Percentiles rank a stretch among this genome's conserved stretches.
These are phyloP conservation scores for Acmispon strigosus DNA, from an alignment of 306 rosid genomes.

Conservation along the genomic window DNA sequence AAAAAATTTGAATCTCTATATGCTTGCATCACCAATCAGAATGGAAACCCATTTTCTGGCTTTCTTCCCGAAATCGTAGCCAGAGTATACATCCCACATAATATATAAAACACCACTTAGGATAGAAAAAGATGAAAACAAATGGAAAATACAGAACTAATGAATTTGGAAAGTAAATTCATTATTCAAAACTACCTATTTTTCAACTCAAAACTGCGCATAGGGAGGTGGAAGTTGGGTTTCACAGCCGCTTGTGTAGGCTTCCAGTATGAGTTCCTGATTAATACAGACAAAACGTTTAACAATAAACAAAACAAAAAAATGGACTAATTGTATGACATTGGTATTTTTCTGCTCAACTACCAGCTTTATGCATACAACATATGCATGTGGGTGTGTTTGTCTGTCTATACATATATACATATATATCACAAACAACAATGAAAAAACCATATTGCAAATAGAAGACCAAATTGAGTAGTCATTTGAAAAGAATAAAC, in stretches of 20 bases:
- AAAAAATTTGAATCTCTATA: not conserved
- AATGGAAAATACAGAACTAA: not conserved
- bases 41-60: not conserved
- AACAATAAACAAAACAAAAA: conserved; percentile 10
- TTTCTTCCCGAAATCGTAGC: conserved; percentile 10
- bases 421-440: not conserved
- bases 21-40: not conserved
- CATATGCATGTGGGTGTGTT: not conserved
- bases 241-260: conserved; percentile 58
- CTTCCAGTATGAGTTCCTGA: conserved; percentile 55
- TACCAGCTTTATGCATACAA: not conserved
- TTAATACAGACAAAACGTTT: conserved; percentile 3
- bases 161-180: not conserved
- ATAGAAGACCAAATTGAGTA: not conserved
- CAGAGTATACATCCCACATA: not conserved
- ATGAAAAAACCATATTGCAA: not conserved
- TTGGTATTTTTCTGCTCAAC: not conserved
- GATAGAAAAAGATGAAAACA: conserved; percentile 7
- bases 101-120: not conserved
- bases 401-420: no score
- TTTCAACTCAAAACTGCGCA: conserved; percentile 87
- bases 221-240: conserved; percentile 76
- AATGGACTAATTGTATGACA: not conserved
- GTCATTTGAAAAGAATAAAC: not conserved
- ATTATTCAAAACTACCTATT: conserved; percentile 47